These are phyloP conservation scores for Mycena chlorophos DNA, from an alignment of 768 basidiomycete species.

Conservation along the genomic window DNA sequence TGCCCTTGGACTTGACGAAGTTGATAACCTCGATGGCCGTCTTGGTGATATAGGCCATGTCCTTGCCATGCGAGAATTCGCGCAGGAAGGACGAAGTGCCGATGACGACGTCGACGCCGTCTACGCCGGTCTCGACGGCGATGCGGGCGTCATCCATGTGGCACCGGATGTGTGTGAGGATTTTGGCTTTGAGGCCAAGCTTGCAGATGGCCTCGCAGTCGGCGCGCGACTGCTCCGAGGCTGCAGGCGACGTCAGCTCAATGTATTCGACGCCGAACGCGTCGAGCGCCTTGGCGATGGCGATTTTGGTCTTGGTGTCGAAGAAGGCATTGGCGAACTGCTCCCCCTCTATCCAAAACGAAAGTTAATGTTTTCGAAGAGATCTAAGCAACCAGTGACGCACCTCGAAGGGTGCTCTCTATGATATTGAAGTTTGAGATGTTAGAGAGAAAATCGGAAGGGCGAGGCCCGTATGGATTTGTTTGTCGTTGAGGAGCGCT, in stretches of 20 bases:
- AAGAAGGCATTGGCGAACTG: constrained; percentile 99
- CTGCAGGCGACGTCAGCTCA: constrained; percentile 96
- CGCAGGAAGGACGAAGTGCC: constrained; percentile 98
- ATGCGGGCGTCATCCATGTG: constrained; percentile 99
- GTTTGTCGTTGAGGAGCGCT: constrained; percentile 29
- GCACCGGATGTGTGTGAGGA: constrained; percentile 98
- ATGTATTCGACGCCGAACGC: constrained; percentile 99
- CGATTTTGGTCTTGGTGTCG: constrained; percentile 99
- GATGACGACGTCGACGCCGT: constrained; percentile 98
- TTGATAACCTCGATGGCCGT: constrained; percentile 98
- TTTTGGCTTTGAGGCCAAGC: constrained; percentile 94
- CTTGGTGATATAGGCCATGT: constrained; percentile 99
- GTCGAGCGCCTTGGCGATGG: constrained; percentile 96
- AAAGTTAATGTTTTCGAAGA: constrained; percentile 5
- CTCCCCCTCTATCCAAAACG: constrained; percentile 81
- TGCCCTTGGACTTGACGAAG: constrained; percentile 99
- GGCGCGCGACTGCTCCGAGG: constrained; percentile 89
- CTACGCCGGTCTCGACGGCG: constrained; percentile 98
- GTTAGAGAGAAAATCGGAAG: constrained; percentile 90
- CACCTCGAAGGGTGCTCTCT: constrained; percentile 93
- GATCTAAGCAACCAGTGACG: constrained; percentile 25
- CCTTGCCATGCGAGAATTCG: constrained; percentile 99
- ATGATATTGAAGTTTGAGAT: constrained; percentile 94
- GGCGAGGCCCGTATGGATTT: constrained; percentile 89
- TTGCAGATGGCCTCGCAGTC: constrained; percentile 99